Base-by-base conservation (phyloP, 1,284 basidiomycete species). In the Hortiboletus rubellus region DNA sequence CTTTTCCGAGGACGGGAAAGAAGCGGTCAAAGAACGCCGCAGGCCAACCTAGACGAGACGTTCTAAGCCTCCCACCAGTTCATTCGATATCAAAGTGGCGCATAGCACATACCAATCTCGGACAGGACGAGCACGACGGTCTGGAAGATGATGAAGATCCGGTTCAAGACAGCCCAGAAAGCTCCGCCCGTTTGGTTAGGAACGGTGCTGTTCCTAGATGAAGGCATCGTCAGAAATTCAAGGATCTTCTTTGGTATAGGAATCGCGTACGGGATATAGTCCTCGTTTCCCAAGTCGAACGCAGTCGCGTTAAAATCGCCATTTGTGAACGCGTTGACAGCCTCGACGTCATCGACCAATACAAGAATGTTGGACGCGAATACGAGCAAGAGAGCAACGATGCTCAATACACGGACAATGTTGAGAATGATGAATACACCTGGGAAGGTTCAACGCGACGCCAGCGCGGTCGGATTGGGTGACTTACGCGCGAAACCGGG, bases 121-220 rank as follows among this genome's bases (percentile, higher is more conserved):
- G 81, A 83, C 46, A 86, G 62, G 50, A 92, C 70, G 55, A 95
- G 82, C 38, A 93, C 78, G 60, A 93, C 67, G 50, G 83, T 79
- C 70, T 93, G 89, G 72, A 86, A 83, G 60, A 92, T 80, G 76
- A 94, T 91, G 66, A 95, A 82, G 40, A 95, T 74, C 22, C 91
- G 81, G 69, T 91, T 89, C 52, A 94, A 77, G 49, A 94, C 85
- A 1, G 91, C 87, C 89, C 92, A 95, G 73, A 94, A 94, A 2
- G 83, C 84, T 17, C 93, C 92, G 3, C 89, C 92, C 46, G 91
- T 78, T 73, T 96, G 91, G 67, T 92, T 90, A 0, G 92, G 92
- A 5, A 95, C 89, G 2, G 91, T 89, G 70, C 85, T 89, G 57
- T 80, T 77, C 56, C 88, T 91, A 60, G 7, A 61, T 11, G 50